A percentile compares a stretch with the other conserved stretches of the same genome.
Conservation (phyloP, 2,329 filamentous ascomycete species). For the Paramyrothecium roridum region DNA sequence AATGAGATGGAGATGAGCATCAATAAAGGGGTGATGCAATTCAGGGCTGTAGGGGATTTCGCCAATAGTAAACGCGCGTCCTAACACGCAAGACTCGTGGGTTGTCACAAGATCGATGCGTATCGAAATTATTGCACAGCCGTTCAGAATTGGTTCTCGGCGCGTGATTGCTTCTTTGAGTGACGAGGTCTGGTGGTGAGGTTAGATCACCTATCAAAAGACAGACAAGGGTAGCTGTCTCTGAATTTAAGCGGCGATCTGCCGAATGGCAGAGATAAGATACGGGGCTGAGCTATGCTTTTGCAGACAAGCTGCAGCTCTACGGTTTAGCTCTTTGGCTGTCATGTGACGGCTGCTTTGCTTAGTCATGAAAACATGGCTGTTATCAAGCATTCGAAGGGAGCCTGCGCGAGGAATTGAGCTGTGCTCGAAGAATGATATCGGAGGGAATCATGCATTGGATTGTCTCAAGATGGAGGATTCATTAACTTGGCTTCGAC, state of each 20-base stretch:
- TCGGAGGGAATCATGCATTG: too few species aligned
- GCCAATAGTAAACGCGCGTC: too few species aligned
- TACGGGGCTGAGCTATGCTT: background rate
- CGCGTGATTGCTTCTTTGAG: background rate
- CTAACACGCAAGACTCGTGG: background rate
- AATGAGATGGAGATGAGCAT: background rate
- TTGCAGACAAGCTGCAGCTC: background rate
- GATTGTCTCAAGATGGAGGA: too few species aligned
- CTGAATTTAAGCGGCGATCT: background rate
- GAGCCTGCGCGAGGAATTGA: too few species aligned
- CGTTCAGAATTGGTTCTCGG: background rate
- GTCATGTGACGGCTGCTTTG: too few species aligned
- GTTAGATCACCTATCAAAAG: background rate
- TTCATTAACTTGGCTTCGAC: too few species aligned
- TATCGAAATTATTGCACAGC: background rate
- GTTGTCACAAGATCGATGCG: background rate
- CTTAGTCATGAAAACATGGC: too few species aligned
- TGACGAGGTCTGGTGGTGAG: background rate
- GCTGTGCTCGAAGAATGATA: too few species aligned
- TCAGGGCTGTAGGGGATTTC: constrained; percentile 6
- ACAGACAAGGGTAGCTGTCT: background rate
- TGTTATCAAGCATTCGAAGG: too few species aligned
- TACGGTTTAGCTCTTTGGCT: too few species aligned
- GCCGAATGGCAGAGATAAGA: background rate
- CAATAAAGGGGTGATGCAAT: background rate